phyloP scores from a whole-genome alignment of 768 basidiomycete species.

The Tremella mesenterica region DNA sequence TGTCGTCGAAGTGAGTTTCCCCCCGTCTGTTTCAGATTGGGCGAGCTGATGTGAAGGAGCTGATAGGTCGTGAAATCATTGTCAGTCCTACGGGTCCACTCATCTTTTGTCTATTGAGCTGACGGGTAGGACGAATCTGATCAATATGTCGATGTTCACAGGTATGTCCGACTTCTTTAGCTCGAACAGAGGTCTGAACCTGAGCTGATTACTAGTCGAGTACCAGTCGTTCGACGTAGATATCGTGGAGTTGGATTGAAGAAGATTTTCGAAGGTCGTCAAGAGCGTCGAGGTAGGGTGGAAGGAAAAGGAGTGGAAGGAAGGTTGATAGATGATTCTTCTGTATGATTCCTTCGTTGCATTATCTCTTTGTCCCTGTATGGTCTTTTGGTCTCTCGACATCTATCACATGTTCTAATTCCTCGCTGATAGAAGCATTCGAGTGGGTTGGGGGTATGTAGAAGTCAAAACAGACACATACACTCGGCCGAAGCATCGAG shows the following conservation, averaged over 20 bases:
- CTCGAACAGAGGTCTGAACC: not conserved
- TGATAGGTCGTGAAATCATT: constrained; percentile 38
- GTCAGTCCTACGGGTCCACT: constrained; percentile 11
- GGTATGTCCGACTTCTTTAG: constrained; percentile 10
- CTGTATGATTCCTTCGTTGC: no score
- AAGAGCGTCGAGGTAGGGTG: constrained; percentile 18
- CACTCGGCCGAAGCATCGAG: no score
- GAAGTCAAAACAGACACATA: no score
- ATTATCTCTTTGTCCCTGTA: no score
- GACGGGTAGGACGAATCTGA: constrained; percentile 33
- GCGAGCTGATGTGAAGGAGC: constrained; percentile 16
- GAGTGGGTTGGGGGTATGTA: no score
- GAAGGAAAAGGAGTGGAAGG: constrained; percentile 1
- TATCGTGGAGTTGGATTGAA: constrained; percentile 16
- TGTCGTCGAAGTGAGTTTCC: constrained; percentile 31
- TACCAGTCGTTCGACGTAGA: constrained; percentile 31
- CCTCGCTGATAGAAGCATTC: no score
- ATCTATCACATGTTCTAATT: no score
- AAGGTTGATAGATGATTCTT: constrained; percentile 16
- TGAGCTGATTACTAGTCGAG: constrained; percentile 15
- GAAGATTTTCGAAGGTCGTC: constrained; percentile 27
- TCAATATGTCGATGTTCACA: constrained; percentile 35
- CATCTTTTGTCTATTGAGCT: not conserved
- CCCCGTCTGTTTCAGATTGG: not conserved
- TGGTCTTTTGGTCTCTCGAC: no score